These are phyloP conservation scores for Phytopythium aichiense DNA, from an alignment of 352 stramenopile species.

Conservation along the genomic window DNA sequence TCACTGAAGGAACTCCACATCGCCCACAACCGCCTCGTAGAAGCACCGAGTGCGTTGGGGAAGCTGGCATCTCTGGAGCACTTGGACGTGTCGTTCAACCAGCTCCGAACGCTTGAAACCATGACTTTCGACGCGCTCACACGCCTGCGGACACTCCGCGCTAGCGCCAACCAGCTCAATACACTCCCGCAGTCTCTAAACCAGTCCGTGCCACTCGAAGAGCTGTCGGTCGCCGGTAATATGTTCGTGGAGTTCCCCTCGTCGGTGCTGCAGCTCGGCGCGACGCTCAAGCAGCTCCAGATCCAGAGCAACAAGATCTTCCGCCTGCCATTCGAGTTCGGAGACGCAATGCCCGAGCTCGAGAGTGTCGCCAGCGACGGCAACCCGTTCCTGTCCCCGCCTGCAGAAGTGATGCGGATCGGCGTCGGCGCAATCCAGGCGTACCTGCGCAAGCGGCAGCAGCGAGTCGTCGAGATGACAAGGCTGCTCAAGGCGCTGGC, in stretches of 20 bases:
- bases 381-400: conserved; percentile 71
- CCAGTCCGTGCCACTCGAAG: conserved; percentile 25
- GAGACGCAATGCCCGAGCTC: conserved; percentile 29
- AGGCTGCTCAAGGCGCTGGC: conserved; percentile 30
- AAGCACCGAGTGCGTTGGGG: conserved; percentile 23
- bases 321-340: conserved; percentile 55
- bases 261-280: conserved; percentile 33
- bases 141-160: conserved; percentile 29
- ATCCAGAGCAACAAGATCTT: conserved; percentile 76
- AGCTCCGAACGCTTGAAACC: conserved; percentile 34
- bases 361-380: conserved; percentile 56
- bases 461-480: conserved; percentile 50
- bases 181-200: conserved; percentile 40
- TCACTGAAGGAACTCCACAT: conserved; percentile 34
- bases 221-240: conserved; percentile 62
- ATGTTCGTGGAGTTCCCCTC: conserved; percentile 39
- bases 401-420: conserved; percentile 56
- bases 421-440: conserved; percentile 39
- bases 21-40: conserved; percentile 50
- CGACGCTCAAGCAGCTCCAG: conserved; percentile 35
- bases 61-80: conserved; percentile 24
- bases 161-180: conserved; percentile 47
- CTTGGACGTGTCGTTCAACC: conserved; percentile 72
- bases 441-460: conserved; percentile 58
- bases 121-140: conserved; percentile 38